Conservation (phyloP, 495 filamentous ascomycete genomes). For the Daldinia concentrica region DNA sequence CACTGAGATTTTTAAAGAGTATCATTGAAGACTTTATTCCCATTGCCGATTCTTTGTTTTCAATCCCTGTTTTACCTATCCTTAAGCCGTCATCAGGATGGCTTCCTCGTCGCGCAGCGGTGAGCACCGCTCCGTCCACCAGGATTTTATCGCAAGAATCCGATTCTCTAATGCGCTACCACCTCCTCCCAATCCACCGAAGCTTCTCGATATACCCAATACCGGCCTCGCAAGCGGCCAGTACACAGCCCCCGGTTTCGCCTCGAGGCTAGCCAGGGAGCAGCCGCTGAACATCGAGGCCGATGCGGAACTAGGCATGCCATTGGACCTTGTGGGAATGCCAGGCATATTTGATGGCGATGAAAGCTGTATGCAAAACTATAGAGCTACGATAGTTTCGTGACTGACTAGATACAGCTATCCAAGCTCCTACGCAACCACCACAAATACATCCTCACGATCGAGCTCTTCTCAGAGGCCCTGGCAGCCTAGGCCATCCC, state of each 20-base stretch:
- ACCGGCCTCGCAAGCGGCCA: conserved; percentile 81
- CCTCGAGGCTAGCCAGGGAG: conserved; percentile 84
- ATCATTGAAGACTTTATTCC: not conserved
- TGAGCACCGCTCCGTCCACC: conserved; percentile 75
- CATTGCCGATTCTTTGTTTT: not conserved
- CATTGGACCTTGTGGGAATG: conserved; percentile 91
- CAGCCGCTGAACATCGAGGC: conserved; percentile 96
- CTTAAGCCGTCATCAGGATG: conserved; percentile 46
- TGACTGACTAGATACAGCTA: conserved; percentile 65
- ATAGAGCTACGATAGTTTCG: conserved; percentile 1
- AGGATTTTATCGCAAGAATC: conserved; percentile 95
- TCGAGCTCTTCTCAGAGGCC: conserved; percentile 78
- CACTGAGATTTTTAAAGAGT: not conserved
- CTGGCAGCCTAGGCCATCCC: conserved; percentile 83
- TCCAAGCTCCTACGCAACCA: conserved; percentile 75
- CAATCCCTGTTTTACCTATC: conserved; percentile 11
- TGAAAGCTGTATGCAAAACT: conserved; percentile 79
- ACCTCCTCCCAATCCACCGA: conserved; percentile 90
- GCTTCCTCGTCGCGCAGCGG: conserved; percentile 56
- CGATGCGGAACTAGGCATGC: conserved; percentile 98
- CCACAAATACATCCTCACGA: conserved; percentile 82
- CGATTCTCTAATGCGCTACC: conserved; percentile 95
- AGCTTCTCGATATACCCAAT: conserved; percentile 95
- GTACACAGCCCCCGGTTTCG: conserved; percentile 88
- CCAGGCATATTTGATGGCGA: conserved; percentile 94